Base-by-base conservation (phyloP, 345 rosid species). In the Citropsis articulata region DNA sequence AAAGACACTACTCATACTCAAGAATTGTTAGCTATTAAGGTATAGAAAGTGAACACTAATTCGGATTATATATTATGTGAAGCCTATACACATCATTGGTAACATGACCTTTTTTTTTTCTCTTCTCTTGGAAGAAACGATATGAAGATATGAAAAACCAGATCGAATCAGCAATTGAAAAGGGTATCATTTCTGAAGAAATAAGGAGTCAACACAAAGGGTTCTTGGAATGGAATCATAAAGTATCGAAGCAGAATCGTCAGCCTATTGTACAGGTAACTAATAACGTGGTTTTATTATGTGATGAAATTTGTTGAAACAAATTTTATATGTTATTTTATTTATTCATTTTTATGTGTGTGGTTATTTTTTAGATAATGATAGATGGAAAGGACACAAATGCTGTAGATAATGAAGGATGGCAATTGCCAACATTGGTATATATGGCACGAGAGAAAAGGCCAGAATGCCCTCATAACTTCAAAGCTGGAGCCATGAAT, bases 401-500 rank as follows among this genome's bases (percentile, higher is more conserved):
- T 9, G 66, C 79, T n/a, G 77, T 57, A 7, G 91, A 85, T 35
- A 69, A 55, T 60, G 85, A 81, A 59, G 88, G 90, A 35, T 71
- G 81, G 55, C 42, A 72, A 35, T 66, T 88, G 75, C 91, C 91
- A 8, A 83, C 84, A 5, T 73, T 85, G 18, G 86, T 85, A 19
- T 88, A 88, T 77, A 59, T 82, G 76, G 83, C 91, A 56, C 71
- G 88, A 35, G 89, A 88, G 53, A 88, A 88, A 80, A 83, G 88
- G 69, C 88, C 87, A 2, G 76, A 78, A 24, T 79, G 57, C 53
- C 81, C 73, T 72, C 91, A 86, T 61, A 73, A 88, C 71, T 86
- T 85, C 77, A 88, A 88, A 75, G 89, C 91, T 14, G 91, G 91
- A 71, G 88, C 91, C n/a, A 61, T 85, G 81, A 88, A 88, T 76